Base-by-base conservation (phyloP, 768 basidiomycete species). In the Lentinula edodes region DNA sequence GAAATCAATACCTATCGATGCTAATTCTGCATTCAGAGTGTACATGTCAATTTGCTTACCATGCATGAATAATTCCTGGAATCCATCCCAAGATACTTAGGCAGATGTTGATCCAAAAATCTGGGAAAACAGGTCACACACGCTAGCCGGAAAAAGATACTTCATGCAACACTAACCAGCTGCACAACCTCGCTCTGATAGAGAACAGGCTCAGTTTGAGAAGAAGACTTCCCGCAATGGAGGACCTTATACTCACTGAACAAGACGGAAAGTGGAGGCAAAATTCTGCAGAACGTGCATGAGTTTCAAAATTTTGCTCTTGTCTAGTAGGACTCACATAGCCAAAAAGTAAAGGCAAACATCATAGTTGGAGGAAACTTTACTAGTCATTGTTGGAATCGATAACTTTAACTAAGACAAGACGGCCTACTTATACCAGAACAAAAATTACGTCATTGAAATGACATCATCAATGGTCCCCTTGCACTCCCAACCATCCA, bases 51-150 rank as follows among this genome's bases (percentile, higher is more conserved):
- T 39, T 1, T 39, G 13, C 38, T 63, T 58, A 81, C 81, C 79
- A 82, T 18, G 81, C 80, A 65, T 84, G 82, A 52, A 83, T 68
- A 7, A 81, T 74, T 34, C 80, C 82, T 10, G 82, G 82, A 56
- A 83, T 76, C 81, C 80, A 83, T 38, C 79, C 80, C 7, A 83
- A 68, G 36, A 81, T 68, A 62, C 70, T 72, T 4, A 80, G 66
- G 5, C 73, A 63, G 45, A 76, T 68, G 61, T 79, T 78, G 56
- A 76, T 75, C 66, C 69, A 71, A 51, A 78, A 68, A 61, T 77
- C 75, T 74, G 34, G 28, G 9, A 28, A 41, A 8, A 61, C 20
- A 46, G 48, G 39, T n/a, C 52, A 42, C 3, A 61, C 28, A 28
- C 28, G 28, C 28, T 28, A 39, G 36, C 50, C 8, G 2, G 1